These are phyloP conservation scores for Tetracladium maxilliforme DNA, from an alignment of 2,329 filamentous ascomycete species.

Conservation along the genomic window DNA sequence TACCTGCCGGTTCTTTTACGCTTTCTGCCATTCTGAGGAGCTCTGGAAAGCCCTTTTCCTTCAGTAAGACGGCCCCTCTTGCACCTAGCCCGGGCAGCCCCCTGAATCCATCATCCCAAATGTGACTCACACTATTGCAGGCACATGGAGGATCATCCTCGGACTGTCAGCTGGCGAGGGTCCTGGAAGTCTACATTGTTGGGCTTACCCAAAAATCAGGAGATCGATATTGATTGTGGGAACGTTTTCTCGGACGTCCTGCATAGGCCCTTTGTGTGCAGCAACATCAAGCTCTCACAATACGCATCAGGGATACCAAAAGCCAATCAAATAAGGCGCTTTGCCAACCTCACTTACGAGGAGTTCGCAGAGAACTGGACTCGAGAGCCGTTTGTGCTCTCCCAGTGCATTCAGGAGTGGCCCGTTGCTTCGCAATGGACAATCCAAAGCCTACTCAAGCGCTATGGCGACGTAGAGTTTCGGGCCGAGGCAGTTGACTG, in stretches of 20 bases:
- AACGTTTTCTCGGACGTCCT: constrained; percentile 81
- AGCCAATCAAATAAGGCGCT: constrained; percentile 56
- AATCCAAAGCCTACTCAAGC: constrained; percentile 46
- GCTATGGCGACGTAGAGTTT: constrained; percentile 56
- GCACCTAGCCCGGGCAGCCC: constrained; percentile 5
- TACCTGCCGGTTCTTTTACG: constrained; percentile 76
- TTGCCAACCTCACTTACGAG: constrained; percentile 52
- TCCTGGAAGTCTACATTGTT: constrained; percentile 76
- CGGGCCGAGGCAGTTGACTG: constrained; percentile 90
- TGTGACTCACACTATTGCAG: too few species aligned
- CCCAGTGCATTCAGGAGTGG: constrained; percentile 69
- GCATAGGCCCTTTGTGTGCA: constrained; percentile 82
- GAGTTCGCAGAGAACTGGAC: constrained; percentile 69
- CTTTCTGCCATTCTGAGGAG: constrained; percentile 72
- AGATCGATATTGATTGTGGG: constrained; percentile 52
- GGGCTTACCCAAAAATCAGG: constrained; percentile 32
- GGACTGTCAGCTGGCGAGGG: constrained; percentile 48
- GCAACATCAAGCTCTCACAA: constrained; percentile 52
- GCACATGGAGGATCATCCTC: too few species aligned
- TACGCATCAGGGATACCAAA: constrained; percentile 59
- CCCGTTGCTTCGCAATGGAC: constrained; percentile 64
- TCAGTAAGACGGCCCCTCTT: constrained; percentile 48
- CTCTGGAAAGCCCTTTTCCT: constrained; percentile 79
- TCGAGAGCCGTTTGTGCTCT: constrained; percentile 73
- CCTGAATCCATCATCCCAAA: too few species aligned